Evolutionary conservation across 306 rosid genomes (phyloP).

Genomic region (Vigna nakashimae): DNA sequence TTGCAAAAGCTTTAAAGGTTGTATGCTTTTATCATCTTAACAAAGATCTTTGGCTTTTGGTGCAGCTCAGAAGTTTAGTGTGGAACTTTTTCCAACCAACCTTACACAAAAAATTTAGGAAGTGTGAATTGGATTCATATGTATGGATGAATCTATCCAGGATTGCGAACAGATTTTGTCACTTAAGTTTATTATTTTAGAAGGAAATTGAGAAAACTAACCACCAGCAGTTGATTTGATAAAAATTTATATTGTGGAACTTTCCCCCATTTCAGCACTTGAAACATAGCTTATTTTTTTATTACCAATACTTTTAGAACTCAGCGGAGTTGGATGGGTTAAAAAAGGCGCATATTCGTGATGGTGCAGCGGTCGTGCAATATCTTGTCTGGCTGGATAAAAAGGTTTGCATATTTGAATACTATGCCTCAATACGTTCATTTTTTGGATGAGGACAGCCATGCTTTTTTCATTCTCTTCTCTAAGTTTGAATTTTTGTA

Average conservation of each 20-base stretch:
- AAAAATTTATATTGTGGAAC: not conserved
- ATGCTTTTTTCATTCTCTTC: constrained; percentile 9
- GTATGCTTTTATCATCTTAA: constrained; percentile 4
- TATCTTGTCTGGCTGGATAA: constrained; percentile 94
- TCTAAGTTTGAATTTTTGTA: constrained; percentile 14
- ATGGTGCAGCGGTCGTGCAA: constrained; percentile 97
- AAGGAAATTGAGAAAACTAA: constrained; percentile 14
- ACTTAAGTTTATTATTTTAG: constrained; percentile 11
- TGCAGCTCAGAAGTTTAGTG: constrained; percentile 25
- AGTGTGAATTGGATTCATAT: constrained; percentile 15
- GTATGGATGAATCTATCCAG: not conserved
- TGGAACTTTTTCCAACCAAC: constrained; percentile 22
- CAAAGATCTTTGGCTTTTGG: constrained; percentile 35
- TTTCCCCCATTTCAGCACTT: not conserved
- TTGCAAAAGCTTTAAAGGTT: constrained; percentile 97
- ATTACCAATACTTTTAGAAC: constrained; percentile 60
- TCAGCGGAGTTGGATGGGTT: constrained; percentile 90
- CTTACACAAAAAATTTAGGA: constrained; percentile 6
- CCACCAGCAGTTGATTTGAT: constrained; percentile 1
- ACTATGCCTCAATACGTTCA: constrained; percentile 28
- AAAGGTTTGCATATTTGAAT: constrained; percentile 60
- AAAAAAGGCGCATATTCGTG: constrained; percentile 83
- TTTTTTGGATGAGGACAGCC: constrained; percentile 18
- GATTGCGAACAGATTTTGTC: constrained; percentile 15
- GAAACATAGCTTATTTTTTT: constrained; percentile 10